phyloP scores from a whole-genome alignment of 371 early-diverging fungal genomes.

The Dinochytrium kinnereticum region DNA sequence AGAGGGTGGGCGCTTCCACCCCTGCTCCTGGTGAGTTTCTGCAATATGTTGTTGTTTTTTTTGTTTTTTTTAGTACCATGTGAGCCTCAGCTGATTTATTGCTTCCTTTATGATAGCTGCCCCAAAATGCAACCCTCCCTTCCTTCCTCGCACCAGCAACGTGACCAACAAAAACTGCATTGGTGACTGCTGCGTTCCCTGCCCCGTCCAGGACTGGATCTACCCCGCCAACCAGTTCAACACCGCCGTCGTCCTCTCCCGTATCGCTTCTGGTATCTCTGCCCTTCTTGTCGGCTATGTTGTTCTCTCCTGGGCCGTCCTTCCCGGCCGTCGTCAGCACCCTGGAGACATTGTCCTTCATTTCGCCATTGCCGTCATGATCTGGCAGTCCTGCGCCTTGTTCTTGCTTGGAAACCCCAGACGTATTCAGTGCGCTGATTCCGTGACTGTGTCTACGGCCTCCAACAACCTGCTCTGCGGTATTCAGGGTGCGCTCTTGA shows the following conservation, averaged over 20 bases:
- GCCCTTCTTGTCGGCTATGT: constrained; percentile 57
- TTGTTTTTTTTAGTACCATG: neutral
- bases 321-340: constrained; percentile 69
- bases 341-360: constrained; percentile 70
- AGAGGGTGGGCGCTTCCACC: neutral
- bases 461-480: constrained; percentile 66
- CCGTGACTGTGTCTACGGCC: constrained; percentile 31
- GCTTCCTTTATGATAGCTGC: neutral
- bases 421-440: constrained; percentile 61
- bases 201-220: constrained; percentile 31
- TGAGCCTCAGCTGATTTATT: neutral
- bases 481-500: constrained; percentile 62
- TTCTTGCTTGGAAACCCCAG: constrained; percentile 62
- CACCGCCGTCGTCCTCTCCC: constrained; percentile 14
- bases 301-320: constrained; percentile 60
- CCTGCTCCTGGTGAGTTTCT: neutral
- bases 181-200: constrained; percentile 38
- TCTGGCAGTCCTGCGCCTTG: constrained; percentile 44
- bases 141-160: constrained; percentile 12
- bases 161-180: constrained; percentile 24
- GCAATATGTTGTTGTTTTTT: neutral
- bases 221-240: constrained; percentile 28
- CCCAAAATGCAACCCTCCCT: neutral
- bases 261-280: constrained; percentile 58
- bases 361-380: constrained; percentile 59